Base-by-base conservation (phyloP, 169 alveolate species). In the Theileria sp. region DNA sequence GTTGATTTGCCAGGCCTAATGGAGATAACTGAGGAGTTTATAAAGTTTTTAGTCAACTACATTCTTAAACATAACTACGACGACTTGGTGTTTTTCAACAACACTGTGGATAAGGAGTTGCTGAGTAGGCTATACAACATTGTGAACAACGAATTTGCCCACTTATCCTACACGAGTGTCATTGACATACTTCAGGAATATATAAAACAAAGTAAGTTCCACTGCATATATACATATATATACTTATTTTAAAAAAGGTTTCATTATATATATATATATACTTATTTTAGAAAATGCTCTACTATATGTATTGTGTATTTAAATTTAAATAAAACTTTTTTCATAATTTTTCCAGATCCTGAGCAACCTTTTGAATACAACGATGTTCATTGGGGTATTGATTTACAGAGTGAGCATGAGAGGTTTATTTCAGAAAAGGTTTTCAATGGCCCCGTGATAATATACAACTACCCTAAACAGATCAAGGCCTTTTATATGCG, bases 391-490 rank as follows among this genome's bases (percentile, higher is more conserved):
- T 98, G 99, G 99, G 99, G 99, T 50, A 93, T 96, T 91, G 99
- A 97, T 83, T 91, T 98, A 67, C 98, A 95, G 38, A 94, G 99
- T 44, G 99, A 97, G 91, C 99, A 97, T 80, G 99, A 98, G 89
- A 88, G 98, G 77, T 96, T 94, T 80, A 77, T 98, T 38, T 92
- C 99, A 25, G 99, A 98, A 83, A 92, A 93, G 58, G 94, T 98
- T 15, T 94, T 94, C 81, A 96, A 97, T 87, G 97, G 95, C 80
- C 99, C 99, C 5, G 97, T 96, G 69, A 95, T 97, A 49, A 97
- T 98, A 23, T 97, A 97, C 92, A 95, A 98, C 95, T 98, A 98
- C 85, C 99, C 99, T 12, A 96, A 97, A 81, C 99, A 94, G 34
- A 93, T 98, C 84, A 97, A 97, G 90, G 96, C 99, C 0, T 97